Evolutionary conservation across 768 basidiomycete genomes (phyloP).

Genomic region (Suillus placidus): DNA sequence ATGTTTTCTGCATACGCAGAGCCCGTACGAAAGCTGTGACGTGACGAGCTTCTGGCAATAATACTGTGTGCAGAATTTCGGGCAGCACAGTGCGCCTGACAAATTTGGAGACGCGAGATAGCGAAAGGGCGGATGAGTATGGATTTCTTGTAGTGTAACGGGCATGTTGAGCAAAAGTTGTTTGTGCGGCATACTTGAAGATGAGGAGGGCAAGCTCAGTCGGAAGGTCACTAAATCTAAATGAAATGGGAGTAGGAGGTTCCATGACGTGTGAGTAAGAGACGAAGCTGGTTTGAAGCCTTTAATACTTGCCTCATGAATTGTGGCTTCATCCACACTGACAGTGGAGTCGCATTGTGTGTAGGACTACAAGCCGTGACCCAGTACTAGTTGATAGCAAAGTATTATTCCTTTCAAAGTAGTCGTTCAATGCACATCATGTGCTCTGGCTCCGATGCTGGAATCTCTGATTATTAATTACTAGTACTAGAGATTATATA

Average conservation of each 20-base stretch:
- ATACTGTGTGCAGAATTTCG: conserved; percentile 23
- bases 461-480: too few species aligned
- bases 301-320: not conserved
- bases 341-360: not conserved
- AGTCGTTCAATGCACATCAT: too few species aligned
- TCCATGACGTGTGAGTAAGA: not conserved
- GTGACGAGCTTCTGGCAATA: not conserved
- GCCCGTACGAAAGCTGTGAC: conserved; percentile 31
- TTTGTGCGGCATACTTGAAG: conserved; percentile 34
- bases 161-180: conserved; percentile 16
- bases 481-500: too few species aligned
- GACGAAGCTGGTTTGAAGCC: not conserved
- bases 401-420: too few species aligned
- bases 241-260: conserved; percentile 7
- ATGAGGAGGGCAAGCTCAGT: conserved; percentile 40
- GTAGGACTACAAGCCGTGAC: conserved; percentile 13
- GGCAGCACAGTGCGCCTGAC: conserved; percentile 40
- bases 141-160: not conserved
- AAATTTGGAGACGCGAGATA: conserved; percentile 38
- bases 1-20: conserved; percentile 30
- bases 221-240: conserved; percentile 32
- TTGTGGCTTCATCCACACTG: not conserved
- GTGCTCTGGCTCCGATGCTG: too few species aligned
- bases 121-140: conserved; percentile 30
- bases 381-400: not conserved